phyloP scores from a whole-genome alignment of 2,329 filamentous ascomycete genomes.

The Neurospora sp. region DNA sequence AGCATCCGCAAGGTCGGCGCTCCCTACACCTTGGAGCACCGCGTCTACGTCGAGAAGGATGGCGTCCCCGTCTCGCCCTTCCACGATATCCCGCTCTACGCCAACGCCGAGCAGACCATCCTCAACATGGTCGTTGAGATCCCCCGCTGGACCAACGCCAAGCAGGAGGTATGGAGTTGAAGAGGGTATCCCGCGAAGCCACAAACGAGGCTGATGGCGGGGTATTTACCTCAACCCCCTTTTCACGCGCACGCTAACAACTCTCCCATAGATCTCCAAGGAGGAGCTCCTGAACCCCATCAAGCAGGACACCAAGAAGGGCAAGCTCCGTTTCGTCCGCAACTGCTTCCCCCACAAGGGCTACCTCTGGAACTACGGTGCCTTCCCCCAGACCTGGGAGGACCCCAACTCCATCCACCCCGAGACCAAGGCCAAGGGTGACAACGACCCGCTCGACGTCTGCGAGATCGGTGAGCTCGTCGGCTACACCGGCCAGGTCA shows the following conservation, averaged over 20 bases:
- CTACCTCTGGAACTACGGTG: conserved; percentile 99
- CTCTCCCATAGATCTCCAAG: conserved; percentile 72
- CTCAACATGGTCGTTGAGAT: conserved; percentile 99
- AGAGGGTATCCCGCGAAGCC: neutral
- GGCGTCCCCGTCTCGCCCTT: conserved; percentile 87
- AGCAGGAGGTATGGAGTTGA: conserved; percentile 67
- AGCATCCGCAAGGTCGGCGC: conserved; percentile 77
- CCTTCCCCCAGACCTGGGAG: conserved; percentile 99
- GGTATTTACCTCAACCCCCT: neutral
- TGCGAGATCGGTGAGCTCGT: conserved; percentile 99
- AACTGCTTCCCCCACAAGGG: conserved; percentile 99
- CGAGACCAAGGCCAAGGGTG: conserved; percentile 99
- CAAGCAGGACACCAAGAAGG: conserved; percentile 99
- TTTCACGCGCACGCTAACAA: neutral
- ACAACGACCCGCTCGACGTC: conserved; percentile 98
- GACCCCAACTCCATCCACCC: conserved; percentile 93
- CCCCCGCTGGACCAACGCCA: conserved; percentile 98
- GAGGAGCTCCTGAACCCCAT: conserved; percentile 97
- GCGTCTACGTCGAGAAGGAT: conserved; percentile 97
- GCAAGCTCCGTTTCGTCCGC: conserved; percentile 97
- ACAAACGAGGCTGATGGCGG: neutral
- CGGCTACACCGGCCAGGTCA: conserved; percentile 89
- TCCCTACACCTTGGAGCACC: conserved; percentile 91
- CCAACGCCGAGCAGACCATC: conserved; percentile 89
- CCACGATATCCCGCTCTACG: conserved; percentile 97